Conservation (phyloP, 2,329 filamentous ascomycete genomes). For the Rhynchosporium secalis region DNA sequence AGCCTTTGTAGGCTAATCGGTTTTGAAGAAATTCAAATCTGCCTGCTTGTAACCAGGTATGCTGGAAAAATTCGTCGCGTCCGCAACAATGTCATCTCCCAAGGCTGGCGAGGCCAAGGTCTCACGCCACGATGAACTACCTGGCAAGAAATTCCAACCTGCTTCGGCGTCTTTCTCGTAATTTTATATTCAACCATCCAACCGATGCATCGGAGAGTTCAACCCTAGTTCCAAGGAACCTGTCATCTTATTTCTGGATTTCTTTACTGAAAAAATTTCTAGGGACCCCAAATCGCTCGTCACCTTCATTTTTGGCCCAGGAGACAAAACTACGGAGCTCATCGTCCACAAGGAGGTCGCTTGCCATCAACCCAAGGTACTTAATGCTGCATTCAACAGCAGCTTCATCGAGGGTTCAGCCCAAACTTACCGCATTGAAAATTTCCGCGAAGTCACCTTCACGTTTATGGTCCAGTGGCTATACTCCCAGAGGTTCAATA, state of each 20-base stretch:
- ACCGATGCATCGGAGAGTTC: not conserved
- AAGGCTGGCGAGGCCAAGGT: not conserved
- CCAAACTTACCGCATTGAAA: slow-evolving; percentile 13
- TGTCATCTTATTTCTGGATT: not conserved
- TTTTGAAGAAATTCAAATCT: too few species aligned
- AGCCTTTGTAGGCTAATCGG: too few species aligned
- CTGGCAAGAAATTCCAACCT: not conserved
- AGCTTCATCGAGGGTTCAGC: slow-evolving; percentile 16
- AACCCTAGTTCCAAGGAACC: not conserved
- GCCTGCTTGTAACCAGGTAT: too few species aligned
- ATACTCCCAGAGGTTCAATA: slow-evolving; percentile 14
- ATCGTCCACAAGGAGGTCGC: slow-evolving; percentile 20
- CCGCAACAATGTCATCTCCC: too few species aligned
- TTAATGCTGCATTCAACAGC: slow-evolving; percentile 19
- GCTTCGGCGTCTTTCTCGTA: not conserved
- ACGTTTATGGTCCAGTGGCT: slow-evolving; percentile 14
- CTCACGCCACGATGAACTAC: not conserved
- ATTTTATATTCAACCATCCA: not conserved
- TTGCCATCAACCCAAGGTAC: slow-evolving; percentile 15
- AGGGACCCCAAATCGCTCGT: slow-evolving; percentile 10
- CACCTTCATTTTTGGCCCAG: slow-evolving; percentile 13
- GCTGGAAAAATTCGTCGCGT: too few species aligned
- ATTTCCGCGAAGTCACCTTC: not conserved
- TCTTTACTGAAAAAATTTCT: not conserved
- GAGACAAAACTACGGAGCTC: not conserved